These are phyloP conservation scores for Beauveria sp. DNA, from an alignment of 2,329 filamentous ascomycete species.

Conservation along the genomic window DNA sequence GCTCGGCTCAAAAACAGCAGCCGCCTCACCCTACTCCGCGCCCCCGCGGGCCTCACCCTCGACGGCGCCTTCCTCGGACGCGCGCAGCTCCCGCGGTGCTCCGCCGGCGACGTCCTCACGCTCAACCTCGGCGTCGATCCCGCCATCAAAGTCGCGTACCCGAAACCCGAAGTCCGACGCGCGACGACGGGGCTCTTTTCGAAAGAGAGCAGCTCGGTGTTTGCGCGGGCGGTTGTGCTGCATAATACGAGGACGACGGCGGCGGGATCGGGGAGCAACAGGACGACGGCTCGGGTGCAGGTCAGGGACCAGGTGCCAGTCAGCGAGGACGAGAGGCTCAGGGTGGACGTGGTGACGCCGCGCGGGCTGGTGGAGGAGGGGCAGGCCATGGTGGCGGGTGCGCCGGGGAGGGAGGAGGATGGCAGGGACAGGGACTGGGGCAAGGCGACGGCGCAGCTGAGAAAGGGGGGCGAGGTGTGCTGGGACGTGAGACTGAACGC, in stretches of 20 bases:
- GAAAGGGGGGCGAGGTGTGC: conserved; percentile 48
- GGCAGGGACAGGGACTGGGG: conserved; percentile 41
- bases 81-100: conserved; percentile 43
- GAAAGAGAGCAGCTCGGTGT: conserved; percentile 41
- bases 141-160: conserved; percentile 43
- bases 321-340: conserved; percentile 47
- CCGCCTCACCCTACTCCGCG: conserved; percentile 47
- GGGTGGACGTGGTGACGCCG: conserved; percentile 40
- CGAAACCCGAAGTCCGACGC: conserved; percentile 43
- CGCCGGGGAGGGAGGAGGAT: conserved; percentile 22
- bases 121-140: conserved; percentile 50
- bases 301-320: conserved; percentile 52
- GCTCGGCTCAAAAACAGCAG: conserved; percentile 49
- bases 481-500: conserved; percentile 53
- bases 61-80: conserved; percentile 55
- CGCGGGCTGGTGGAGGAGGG: conserved; percentile 34
- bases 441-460: conserved; percentile 42
- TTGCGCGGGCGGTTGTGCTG: conserved; percentile 37
- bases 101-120: conserved; percentile 41
- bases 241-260: conserved; percentile 33
- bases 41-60: conserved; percentile 50
- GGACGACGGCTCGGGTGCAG: conserved; percentile 33
- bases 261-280: conserved; percentile 19
- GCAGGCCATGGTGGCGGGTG: conserved; percentile 27
- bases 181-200: conserved; percentile 40